These are phyloP conservation scores for Penicillium sp. DNA, from an alignment of 2,329 filamentous ascomycete genomes.

Conservation along the genomic window DNA sequence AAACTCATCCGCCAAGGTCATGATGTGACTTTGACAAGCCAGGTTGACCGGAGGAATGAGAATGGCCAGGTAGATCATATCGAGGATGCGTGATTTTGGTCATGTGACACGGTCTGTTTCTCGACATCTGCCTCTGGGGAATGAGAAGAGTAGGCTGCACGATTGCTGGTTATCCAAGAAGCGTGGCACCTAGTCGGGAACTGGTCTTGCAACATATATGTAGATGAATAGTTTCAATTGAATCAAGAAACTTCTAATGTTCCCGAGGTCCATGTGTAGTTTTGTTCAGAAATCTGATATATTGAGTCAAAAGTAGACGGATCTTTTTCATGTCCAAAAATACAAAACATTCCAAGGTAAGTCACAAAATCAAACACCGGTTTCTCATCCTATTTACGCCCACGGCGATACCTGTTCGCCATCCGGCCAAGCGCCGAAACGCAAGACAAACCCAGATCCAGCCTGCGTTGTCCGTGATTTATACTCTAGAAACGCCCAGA, in stretches of 20 bases:
- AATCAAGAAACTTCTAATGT: background rate
- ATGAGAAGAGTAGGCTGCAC: too few species aligned
- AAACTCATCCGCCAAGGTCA: conserved; percentile 1
- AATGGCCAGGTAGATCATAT: background rate
- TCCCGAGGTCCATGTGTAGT: background rate
- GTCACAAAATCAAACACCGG: background rate
- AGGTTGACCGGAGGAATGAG: background rate
- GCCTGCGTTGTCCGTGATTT: background rate
- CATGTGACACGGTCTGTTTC: too few species aligned
- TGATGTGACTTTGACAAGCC: conserved; percentile 4
- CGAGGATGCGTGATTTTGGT: background rate
- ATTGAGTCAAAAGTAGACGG: background rate
- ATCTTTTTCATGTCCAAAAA: background rate
- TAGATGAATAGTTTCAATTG: background rate
- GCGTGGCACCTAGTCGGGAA: too few species aligned
- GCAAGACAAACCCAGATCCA: background rate
- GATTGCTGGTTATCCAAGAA: too few species aligned
- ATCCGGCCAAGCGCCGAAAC: background rate
- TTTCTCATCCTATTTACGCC: background rate
- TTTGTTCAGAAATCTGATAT: background rate
- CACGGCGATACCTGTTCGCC: background rate
- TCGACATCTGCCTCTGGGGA: too few species aligned
- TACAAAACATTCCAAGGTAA: background rate
- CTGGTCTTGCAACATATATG: too few species aligned
- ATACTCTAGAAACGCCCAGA: background rate